Conservation (phyloP, 208 protist species). For the Crithidia fasciculata region DNA sequence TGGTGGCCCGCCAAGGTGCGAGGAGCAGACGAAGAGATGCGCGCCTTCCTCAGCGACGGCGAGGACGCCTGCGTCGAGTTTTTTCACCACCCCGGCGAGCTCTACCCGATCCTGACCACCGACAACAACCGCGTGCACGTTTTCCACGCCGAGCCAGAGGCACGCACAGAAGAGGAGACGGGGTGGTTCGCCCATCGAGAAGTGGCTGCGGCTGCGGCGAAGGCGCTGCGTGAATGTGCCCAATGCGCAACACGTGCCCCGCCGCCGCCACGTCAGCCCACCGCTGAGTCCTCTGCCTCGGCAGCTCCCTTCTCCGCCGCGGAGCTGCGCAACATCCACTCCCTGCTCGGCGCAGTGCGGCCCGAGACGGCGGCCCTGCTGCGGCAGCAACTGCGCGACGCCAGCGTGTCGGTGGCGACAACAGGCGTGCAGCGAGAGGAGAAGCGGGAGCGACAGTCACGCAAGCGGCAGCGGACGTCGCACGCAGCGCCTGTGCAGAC, state of each 20-base stretch:
- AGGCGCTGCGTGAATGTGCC: slow-evolving; percentile 43
- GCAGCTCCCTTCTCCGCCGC: slow-evolving; percentile 32
- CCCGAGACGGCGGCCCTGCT: slow-evolving; percentile 41
- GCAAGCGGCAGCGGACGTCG: slow-evolving; percentile 33
- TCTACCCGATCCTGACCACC: slow-evolving; percentile 55
- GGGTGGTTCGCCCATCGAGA: slow-evolving; percentile 40
- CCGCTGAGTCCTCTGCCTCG: not conserved
- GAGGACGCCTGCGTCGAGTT: slow-evolving; percentile 79
- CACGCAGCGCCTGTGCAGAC: not conserved
- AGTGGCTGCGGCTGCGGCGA: slow-evolving; percentile 23
- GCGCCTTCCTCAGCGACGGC: slow-evolving; percentile 33
- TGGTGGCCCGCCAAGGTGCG: slow-evolving; percentile 82
- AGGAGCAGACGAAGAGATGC: slow-evolving; percentile 28
- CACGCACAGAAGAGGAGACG: slow-evolving; percentile 46
- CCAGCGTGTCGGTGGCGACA: slow-evolving; percentile 34
- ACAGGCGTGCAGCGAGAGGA: slow-evolving; percentile 16
- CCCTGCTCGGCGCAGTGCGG: slow-evolving; percentile 53
- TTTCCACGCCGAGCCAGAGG: slow-evolving; percentile 41
- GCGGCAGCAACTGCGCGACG: slow-evolving; percentile 28
- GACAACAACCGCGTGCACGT: slow-evolving; percentile 34
- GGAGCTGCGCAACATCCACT: slow-evolving; percentile 64
- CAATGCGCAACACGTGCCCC: not conserved
- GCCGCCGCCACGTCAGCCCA: slow-evolving; percentile 4
- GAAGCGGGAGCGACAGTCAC: slow-evolving; percentile 15
- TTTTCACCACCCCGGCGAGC: slow-evolving; percentile 69